phyloP scores from a whole-genome alignment of 805 yeast genomes.

The Millerozyma miso region DNA sequence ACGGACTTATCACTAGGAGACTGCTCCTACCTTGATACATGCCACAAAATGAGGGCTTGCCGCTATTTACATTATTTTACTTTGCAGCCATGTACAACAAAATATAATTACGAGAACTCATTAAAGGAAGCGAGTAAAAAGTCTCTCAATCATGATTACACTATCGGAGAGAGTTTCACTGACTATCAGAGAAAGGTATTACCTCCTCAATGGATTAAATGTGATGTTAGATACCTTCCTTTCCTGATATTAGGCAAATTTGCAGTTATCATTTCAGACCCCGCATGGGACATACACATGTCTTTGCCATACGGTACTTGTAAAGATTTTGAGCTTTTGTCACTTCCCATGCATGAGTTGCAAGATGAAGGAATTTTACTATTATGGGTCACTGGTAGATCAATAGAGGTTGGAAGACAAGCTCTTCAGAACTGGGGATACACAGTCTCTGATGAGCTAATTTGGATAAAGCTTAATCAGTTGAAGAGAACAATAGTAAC shows the following conservation, averaged over 20 bases:
- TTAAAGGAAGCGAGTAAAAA: slow-evolving; percentile 8
- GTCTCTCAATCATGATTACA: slow-evolving; percentile 33
- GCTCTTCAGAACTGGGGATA: slow-evolving; percentile 84
- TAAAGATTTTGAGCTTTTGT: slow-evolving; percentile 68
- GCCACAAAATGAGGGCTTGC: slow-evolving; percentile 80
- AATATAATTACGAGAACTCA: slow-evolving; percentile 6
- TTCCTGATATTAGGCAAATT: slow-evolving; percentile 71
- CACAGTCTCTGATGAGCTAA: slow-evolving; percentile 66
- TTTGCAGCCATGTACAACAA: slow-evolving; percentile 31
- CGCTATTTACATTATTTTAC: slow-evolving; percentile 75
- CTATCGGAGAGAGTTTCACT: slow-evolving; percentile 45
- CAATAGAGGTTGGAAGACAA: slow-evolving; percentile 81
- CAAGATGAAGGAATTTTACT: slow-evolving; percentile 83
- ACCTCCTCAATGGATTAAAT: slow-evolving; percentile 83
- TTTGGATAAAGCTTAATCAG: slow-evolving; percentile 92
- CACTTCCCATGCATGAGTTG: slow-evolving; percentile 59
- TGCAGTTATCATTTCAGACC: slow-evolving; percentile 83
- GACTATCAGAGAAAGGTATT: slow-evolving; percentile 27
- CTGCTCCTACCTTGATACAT: slow-evolving; percentile 90
- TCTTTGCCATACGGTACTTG: slow-evolving; percentile 73
- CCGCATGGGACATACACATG: slow-evolving; percentile 97
- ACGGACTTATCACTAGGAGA: slow-evolving; percentile 79
- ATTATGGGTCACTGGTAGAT: slow-evolving; percentile 94
- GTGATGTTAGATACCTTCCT: slow-evolving; percentile 76
- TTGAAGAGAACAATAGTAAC: slow-evolving; percentile 85